Base-by-base conservation (phyloP, 169 alveolate genomes). In the Plasmodium sp. region DNA sequence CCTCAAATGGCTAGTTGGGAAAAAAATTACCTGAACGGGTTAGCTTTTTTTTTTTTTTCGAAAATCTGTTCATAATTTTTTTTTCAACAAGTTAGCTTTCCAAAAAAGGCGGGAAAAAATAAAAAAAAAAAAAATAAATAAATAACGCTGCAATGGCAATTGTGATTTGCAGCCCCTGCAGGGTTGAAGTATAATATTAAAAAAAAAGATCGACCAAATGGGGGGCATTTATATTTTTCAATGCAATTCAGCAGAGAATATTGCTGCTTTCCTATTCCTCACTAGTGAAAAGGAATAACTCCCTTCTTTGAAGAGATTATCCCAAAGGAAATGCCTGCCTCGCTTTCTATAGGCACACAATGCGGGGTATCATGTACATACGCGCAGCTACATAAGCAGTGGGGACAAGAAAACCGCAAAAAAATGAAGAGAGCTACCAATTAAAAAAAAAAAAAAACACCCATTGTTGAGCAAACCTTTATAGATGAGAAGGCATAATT, bases 401-500 rank as follows among this genome's bases (percentile, higher is more conserved):
- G 41, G 41, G 39, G 31, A 67, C 33, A 27, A 27, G 33, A n/a
- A 27, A 31, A 67, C 14, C 43, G n/a, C 7, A 18, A 67, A 67
- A 67, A 18, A 67, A 67, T 67, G 77, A 67, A 67, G 39, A 27
- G 4, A 31, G 18, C 62, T 51, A 51, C 62, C 5, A 67, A n/a
- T 27, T 67, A 67, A 67, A 67, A 22, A 67, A 22, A 67, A 67
- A 67, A 67, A 67, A 67, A 18, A n/a, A 62, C 75, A 62, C 34
- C 33, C 33, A 67, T 81, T 22, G 14, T 80, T 80, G 51, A 80
- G 14, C 27, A 41, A 43, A 58, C 10, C 31, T 9, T 34, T 43
- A 43, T 84, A 84, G 83, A 84, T 84, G 92, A 84, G 41, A 84
- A 71, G 92, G 92, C 73, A 71, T 45, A 27, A 39, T 72, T 84